These are phyloP conservation scores for Akanthomyces dipterigenus DNA, from an alignment of 2,329 filamentous ascomycete genomes.

Conservation along the genomic window DNA sequence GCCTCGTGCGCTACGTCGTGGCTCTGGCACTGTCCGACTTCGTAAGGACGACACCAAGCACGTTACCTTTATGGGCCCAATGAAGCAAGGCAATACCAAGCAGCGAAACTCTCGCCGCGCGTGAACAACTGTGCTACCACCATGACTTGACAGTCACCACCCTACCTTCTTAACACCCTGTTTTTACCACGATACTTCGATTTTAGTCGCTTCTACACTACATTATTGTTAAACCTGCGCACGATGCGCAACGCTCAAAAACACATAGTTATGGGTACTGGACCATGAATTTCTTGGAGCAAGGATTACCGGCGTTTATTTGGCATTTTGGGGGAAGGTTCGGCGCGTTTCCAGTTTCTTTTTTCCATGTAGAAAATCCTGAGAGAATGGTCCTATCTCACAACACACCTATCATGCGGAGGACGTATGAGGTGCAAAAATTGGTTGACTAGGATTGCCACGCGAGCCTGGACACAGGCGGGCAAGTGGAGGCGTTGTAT, in stretches of 20 bases:
- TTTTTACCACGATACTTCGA: conserved; percentile 23
- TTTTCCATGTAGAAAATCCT: conserved; percentile 5
- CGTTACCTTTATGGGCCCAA: conserved; percentile 47
- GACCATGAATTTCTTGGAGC: conserved; percentile 13
- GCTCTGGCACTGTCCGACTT: conserved; percentile 38
- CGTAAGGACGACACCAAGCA: conserved; percentile 50
- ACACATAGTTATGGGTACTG: conserved; percentile 12
- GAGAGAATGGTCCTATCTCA: conserved; percentile 7
- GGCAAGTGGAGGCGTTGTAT: conserved; percentile 8
- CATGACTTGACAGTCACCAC: conserved; percentile 3
- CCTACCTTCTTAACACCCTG: conserved; percentile 16
- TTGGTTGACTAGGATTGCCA: conserved; percentile 8
- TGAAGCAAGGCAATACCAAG: conserved; percentile 33
- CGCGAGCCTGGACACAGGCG: conserved; percentile 6
- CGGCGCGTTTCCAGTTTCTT: conserved; percentile 6
- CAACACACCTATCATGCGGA: background rate
- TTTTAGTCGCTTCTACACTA: conserved; percentile 22
- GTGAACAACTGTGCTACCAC: conserved; percentile 14
- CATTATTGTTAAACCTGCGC: conserved; percentile 14
- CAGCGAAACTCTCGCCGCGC: conserved; percentile 25
- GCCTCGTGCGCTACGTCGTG: conserved; percentile 37
- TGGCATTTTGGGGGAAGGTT: conserved; percentile 12
- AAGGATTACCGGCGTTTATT: conserved; percentile 11
- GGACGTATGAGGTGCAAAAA: conserved; percentile 4
- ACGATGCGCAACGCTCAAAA: conserved; percentile 14